phyloP scores from a whole-genome alignment of 1,284 basidiomycete species.

The Malassezia japonica region DNA sequence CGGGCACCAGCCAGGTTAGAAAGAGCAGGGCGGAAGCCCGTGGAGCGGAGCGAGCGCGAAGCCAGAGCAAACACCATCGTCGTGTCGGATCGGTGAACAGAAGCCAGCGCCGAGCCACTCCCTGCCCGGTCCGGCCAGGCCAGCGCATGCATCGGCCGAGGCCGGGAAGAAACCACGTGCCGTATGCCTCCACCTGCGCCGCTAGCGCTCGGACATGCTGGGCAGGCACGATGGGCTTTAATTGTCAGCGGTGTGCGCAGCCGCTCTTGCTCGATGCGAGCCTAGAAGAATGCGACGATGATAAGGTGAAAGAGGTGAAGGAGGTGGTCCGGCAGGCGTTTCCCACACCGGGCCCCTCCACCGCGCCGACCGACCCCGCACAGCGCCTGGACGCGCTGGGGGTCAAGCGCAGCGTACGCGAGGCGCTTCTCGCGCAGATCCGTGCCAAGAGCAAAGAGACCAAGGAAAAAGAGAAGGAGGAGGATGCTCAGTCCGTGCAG shows the following conservation, averaged over 20 bases:
- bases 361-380: too few species aligned
- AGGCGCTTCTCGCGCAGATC: too few species aligned
- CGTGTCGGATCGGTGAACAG: slow-evolving; percentile 1
- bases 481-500: too few species aligned
- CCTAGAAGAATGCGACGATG: background rate
- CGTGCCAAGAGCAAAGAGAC: too few species aligned
- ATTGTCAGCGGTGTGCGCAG: slow-evolving; percentile 34
- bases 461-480: too few species aligned
- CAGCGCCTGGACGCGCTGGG: background rate
- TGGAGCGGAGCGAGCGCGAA: slow-evolving; percentile 16
- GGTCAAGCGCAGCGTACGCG: background rate
- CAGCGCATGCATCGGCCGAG: slow-evolving; percentile 19
- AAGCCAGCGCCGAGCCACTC: background rate
- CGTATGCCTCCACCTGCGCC: background rate
- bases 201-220: slow-evolving; percentile 4
- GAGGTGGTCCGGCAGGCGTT: background rate
- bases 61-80: slow-evolving; percentile 22
- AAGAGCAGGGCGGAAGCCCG: slow-evolving; percentile 9
- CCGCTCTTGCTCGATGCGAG: slow-evolving; percentile 4
- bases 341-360: background rate
- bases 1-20: slow-evolving; percentile 25
- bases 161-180: slow-evolving; percentile 15
- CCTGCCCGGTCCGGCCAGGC: slow-evolving; percentile 17
- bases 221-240: slow-evolving; percentile 25
- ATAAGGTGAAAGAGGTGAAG: background rate